Conservation (phyloP, 2,329 filamentous ascomycete species). For the Trichophyton benhamiae region DNA sequence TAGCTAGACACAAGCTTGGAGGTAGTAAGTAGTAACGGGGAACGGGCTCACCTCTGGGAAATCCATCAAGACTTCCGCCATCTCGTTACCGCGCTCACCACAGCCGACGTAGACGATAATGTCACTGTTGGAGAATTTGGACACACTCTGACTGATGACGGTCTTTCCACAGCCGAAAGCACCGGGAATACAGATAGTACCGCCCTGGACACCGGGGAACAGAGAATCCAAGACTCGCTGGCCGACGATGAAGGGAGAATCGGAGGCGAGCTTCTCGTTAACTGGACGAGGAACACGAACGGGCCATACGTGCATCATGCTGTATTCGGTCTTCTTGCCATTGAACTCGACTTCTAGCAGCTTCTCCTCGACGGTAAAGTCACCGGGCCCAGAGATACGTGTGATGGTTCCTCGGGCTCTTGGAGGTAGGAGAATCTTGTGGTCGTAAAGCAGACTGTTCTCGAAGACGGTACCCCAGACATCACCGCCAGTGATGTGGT, state of each 20-base stretch:
- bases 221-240: constrained; percentile 93
- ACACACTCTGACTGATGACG: constrained; percentile 95
- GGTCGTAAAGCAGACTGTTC: constrained; percentile 86
- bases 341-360: constrained; percentile 95
- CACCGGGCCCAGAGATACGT: constrained; percentile 74
- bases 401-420: constrained; percentile 86
- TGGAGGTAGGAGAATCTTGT: constrained; percentile 86
- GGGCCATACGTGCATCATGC: constrained; percentile 99
- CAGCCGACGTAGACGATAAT: constrained; percentile 95
- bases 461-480: constrained; percentile 91
- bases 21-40: background rate
- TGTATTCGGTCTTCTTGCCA: constrained; percentile 82
- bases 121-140: constrained; percentile 99
- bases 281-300: constrained; percentile 89
- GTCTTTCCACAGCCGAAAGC: constrained; percentile 99
- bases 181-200: constrained; percentile 93
- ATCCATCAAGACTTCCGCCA: constrained; percentile 99
- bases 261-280: constrained; percentile 80
- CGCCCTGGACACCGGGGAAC: constrained; percentile 92
- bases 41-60: constrained; percentile 60
- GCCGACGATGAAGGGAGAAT: constrained; percentile 87
- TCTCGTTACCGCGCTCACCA: constrained; percentile 94
- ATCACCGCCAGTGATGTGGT: constrained; percentile 93
- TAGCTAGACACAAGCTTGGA: background rate
- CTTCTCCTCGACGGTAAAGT: constrained; percentile 88